Evolutionary conservation across 2,329 filamentous ascomycete species (phyloP).

Genomic region (Talaromyces rugulosus): DNA sequence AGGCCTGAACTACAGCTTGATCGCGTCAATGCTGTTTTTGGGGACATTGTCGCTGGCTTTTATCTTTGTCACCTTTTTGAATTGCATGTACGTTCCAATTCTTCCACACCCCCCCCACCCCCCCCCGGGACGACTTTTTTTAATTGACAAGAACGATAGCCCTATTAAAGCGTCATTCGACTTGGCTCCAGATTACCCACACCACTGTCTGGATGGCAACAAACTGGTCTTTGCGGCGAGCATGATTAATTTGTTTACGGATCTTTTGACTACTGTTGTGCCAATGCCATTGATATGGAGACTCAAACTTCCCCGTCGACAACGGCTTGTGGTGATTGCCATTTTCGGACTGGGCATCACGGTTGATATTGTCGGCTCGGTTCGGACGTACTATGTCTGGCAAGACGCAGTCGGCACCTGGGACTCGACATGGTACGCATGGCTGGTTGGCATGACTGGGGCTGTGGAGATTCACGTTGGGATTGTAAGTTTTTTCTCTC

Average conservation of each 20-base stretch:
- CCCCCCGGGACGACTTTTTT: not conserved
- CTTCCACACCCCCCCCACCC: too few relatives aligned
- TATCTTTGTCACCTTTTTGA: slow-evolving; percentile 32
- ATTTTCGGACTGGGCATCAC: slow-evolving; percentile 36
- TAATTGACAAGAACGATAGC: slow-evolving; percentile 17
- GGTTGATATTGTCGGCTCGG: slow-evolving; percentile 31
- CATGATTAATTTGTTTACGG: slow-evolving; percentile 35
- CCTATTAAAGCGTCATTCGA: slow-evolving; percentile 25
- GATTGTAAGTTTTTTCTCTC: slow-evolving; percentile 23
- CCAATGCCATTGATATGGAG: slow-evolving; percentile 41
- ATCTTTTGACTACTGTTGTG: slow-evolving; percentile 31
- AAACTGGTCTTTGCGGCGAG: slow-evolving; percentile 31
- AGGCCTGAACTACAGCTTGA: slow-evolving; percentile 22
- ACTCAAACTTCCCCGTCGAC: slow-evolving; percentile 30
- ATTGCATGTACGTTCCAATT: slow-evolving; percentile 33
- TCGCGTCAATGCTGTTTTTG: slow-evolving; percentile 30
- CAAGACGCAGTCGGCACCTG: slow-evolving; percentile 28
- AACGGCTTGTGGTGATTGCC: slow-evolving; percentile 34
- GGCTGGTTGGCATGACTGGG: slow-evolving; percentile 29
- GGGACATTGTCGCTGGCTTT: slow-evolving; percentile 27
- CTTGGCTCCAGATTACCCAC: slow-evolving; percentile 12
- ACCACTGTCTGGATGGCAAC: slow-evolving; percentile 27
- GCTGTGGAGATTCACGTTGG: slow-evolving; percentile 32
- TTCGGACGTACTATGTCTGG: slow-evolving; percentile 33
- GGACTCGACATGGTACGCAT: slow-evolving; percentile 32